A percentile compares a stretch with the other conserved stretches of the same genome.
These are phyloP conservation scores for Russula abietina DNA, from an alignment of 768 basidiomycete species.

Conservation along the genomic window DNA sequence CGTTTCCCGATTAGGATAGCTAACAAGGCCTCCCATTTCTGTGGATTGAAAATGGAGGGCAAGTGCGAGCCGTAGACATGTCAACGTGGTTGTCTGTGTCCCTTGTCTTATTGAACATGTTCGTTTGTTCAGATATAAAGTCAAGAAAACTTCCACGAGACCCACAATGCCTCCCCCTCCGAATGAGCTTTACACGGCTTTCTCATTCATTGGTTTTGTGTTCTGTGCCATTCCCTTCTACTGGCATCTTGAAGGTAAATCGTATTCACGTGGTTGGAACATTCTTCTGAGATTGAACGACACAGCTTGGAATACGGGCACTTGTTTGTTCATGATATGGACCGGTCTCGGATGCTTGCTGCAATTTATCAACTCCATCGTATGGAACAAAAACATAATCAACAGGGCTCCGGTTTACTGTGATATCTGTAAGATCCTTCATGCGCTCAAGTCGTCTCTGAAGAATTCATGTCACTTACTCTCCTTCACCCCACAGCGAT, in stretches of 20 bases:
- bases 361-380: constrained; percentile 55
- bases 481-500: constrained; percentile 31
- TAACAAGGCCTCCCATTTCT: no score
- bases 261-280: background rate
- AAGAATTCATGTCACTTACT: background rate
- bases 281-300: background rate
- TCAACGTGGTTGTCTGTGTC: no score
- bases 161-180: background rate
- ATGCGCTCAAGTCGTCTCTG: background rate
- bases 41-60: no score
- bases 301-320: constrained; percentile 62
- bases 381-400: constrained; percentile 59
- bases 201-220: constrained; percentile 43
- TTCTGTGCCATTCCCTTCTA: constrained; percentile 46
- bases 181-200: constrained; percentile 29
- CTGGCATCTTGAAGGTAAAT: constrained; percentile 48
- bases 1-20: background rate
- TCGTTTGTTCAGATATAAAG: background rate
- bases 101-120: background rate
- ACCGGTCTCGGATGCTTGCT: constrained; percentile 30
- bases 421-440: constrained; percentile 44
- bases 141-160: background rate
- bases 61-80: no score
- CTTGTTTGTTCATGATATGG: constrained; percentile 70
- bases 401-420: constrained; percentile 47